These are phyloP conservation scores for Aspergillus bridgeri DNA, from an alignment of 495 filamentous ascomycete genomes.

Conservation along the genomic window DNA sequence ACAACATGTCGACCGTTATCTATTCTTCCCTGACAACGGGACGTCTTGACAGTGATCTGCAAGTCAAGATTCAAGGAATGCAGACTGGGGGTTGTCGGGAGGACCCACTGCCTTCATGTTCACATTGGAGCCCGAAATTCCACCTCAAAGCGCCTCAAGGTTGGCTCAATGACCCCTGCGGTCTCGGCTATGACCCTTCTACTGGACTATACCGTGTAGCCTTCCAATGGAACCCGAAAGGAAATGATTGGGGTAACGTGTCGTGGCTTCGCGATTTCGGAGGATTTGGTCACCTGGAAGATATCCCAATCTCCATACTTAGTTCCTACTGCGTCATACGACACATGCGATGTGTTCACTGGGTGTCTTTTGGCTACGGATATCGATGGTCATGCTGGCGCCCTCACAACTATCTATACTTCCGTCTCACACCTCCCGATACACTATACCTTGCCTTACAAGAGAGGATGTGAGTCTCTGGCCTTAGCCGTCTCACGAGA, in stretches of 20 bases:
- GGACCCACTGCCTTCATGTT: neutral
- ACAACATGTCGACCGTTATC: neutral
- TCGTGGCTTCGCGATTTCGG: conserved; percentile 40
- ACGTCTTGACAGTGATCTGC: neutral
- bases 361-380: conserved; percentile 46
- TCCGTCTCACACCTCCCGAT: conserved; percentile 49
- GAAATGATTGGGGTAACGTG: conserved; percentile 41
- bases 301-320: conserved; percentile 31
- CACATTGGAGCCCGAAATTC: conserved; percentile 43
- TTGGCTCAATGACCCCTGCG: conserved; percentile 58
- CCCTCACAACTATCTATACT: conserved; percentile 48
- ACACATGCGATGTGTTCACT: conserved; percentile 48
- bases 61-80: neutral
- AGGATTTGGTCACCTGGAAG: conserved; percentile 38
- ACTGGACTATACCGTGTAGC: conserved; percentile 37
- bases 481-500: conserved; percentile 45
- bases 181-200: conserved; percentile 48
- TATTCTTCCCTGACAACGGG: neutral
- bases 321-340: conserved; percentile 38
- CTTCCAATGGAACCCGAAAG: conserved; percentile 45
- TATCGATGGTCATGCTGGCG: conserved; percentile 38
- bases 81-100: neutral
- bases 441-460: conserved; percentile 43
- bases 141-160: conserved; percentile 49
- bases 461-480: conserved; percentile 44